Base-by-base conservation (phyloP, 2,329 filamentous ascomycete species). In the Thielaviopsis punctulata region DNA sequence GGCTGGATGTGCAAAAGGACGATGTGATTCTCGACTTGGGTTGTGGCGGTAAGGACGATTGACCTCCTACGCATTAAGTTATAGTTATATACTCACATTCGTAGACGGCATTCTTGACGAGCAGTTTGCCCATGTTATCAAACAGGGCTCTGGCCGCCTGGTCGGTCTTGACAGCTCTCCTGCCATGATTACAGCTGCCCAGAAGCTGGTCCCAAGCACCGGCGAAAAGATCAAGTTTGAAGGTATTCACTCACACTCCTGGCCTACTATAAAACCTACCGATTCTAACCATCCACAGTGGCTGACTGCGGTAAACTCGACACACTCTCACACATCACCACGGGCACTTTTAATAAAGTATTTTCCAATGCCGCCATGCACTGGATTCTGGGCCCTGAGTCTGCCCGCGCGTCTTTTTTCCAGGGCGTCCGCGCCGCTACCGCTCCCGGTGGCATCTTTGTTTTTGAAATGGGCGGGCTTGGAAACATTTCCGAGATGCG, bases 391-490 rank as follows among this genome's bases (percentile, higher is more conserved):
- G 66, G 73, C 0, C 56, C 63, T 2, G 57, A 61, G 1, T 58
- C 60, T 0, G 71, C 70, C 1, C 70, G 76, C 9, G 57, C 63
- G 3, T 59, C 62, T 24, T 75, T 82, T 62, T 79, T 85, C 59
- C 58, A 59, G 7, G 73, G 69, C 39, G 69, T 79, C 2, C 65
- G 72, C 55, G 64, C 64, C 8, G 67, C 73, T 1, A 69, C 86
- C 2, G 69, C 66, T 30, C 72, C 75, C 0, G 72, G 71, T 10
- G 82, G 79, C 1, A 59, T 59, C 0, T 79, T 86, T 54, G 72
- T 75, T 9, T 84, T 86, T 59, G 82, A 86, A 63, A 82, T 82
- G 77, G 82, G 83, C 50, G 82, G 81, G 0, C 71, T 79, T 48
- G 83, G 82, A 19, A 85, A 86, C 62, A 71, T 83, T 1, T 66